Base-by-base conservation (phyloP, 768 basidiomycete species). In the Kwoniella sp. region DNA sequence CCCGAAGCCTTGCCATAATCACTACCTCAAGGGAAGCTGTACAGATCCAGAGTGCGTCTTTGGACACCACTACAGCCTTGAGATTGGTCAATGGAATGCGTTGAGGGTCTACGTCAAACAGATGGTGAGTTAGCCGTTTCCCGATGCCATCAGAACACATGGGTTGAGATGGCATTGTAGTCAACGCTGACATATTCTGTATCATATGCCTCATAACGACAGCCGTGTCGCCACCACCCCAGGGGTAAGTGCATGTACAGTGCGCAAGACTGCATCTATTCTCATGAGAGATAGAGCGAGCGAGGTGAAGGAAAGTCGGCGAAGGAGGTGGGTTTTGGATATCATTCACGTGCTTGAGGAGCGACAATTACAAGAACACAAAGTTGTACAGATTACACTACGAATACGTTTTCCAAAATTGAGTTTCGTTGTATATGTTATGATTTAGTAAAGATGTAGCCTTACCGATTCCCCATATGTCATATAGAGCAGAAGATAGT, bases 1-100 rank as follows among this genome's bases (percentile, higher is more conserved):
- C 17, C 54, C 54, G 0, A 55, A 49, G 25, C 61, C 54, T 22
- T 63, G 61, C 26, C 61, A 63, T 25, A 44, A 33, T 8, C 54
- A 55, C 37, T 63, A 63, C 40, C 54, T 63, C 15, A 29, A 63
- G n/a, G 61, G 61, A 0, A 1, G 24, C 21, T 63, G 61, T 13
- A 26, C 19, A n/a, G 27, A 50, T 24, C 2, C 24, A 2, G 10
- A 26, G 25, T 63, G 61, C 25, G 30, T 10, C 17, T 55, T 49
- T 37, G 61, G 26, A 0, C 61, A 63, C 27, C 2, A 51, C 1
- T 9, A 44, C 22, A 21, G n/a, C n/a, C 26, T 63, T 1, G 12
- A 21, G 0, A 24, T 33, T 24, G 22, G 21, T 3, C 44, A 63
- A 21, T 13, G 24, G 15, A 33, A 36, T 4, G 10, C 37, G 13